phyloP scores from a whole-genome alignment of 1,284 basidiomycete species.

The Porogramme epimiltina region DNA sequence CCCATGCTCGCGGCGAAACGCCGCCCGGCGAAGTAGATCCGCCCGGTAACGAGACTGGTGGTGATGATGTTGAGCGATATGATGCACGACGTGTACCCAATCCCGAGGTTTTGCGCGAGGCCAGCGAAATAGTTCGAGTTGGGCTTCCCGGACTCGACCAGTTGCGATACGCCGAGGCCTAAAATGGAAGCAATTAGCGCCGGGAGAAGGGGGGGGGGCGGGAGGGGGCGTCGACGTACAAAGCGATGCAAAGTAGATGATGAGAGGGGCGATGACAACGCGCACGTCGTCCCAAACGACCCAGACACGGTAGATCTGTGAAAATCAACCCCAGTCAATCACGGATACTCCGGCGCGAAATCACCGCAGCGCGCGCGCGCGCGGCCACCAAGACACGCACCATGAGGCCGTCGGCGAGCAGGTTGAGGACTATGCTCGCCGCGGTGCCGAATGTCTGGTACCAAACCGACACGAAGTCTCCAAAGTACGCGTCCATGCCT shows the following conservation, averaged over 20 bases:
- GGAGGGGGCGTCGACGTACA: slow-evolving; percentile 7
- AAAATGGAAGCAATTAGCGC: not conserved
- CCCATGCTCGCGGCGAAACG: slow-evolving; percentile 9
- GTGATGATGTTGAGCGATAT: slow-evolving; percentile 13
- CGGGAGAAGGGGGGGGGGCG: not conserved
- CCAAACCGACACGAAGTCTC: slow-evolving; percentile 15
- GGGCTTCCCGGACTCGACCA: slow-evolving; percentile 1
- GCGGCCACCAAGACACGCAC: not conserved
- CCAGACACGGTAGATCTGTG: slow-evolving; percentile 14
- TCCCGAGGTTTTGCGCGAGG: slow-evolving; percentile 5
- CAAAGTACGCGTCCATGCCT: slow-evolving; percentile 13
- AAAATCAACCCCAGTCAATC: too few relatives aligned
- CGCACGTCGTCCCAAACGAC: slow-evolving; percentile 14
- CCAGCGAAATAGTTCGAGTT: slow-evolving; percentile 13
- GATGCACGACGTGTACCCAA: slow-evolving; percentile 10
- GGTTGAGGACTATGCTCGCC: slow-evolving; percentile 9
- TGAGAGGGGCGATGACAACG: slow-evolving; percentile 3
- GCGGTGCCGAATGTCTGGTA: slow-evolving; percentile 20
- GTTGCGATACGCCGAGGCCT: not conserved
- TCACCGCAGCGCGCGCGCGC: too few relatives aligned
- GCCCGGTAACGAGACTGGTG: slow-evolving; percentile 13
- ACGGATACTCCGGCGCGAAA: not conserved
- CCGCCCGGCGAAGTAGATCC: slow-evolving; percentile 8
- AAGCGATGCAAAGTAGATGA: slow-evolving; percentile 12
- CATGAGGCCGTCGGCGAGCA: slow-evolving; percentile 16